Base-by-base conservation (phyloP, 2,329 filamentous ascomycete species). In the Paraconiothyrium brasiliense region DNA sequence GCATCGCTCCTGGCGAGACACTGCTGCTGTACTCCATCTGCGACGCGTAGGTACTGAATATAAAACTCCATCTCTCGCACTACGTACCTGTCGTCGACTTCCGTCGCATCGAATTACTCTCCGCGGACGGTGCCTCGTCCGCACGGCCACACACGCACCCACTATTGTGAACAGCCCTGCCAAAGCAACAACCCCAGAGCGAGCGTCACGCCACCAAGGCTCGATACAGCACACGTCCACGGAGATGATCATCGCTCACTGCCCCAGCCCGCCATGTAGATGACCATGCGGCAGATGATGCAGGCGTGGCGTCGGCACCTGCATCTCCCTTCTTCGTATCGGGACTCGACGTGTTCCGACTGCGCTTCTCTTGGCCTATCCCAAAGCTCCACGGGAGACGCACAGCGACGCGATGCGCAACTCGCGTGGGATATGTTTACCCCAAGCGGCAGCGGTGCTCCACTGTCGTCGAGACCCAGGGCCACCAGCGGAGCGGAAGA, bases 241-340 rank as follows among this genome's bases (percentile, higher is more conserved):
- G 35, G 51, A 27, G n/a, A 51, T 47, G 46, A 51, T 56, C 8
- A 60, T 54, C 52, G 35, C 37, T 27, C n/a, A 30, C 5, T 22
- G 34, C 10, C 41, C 49, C 43, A 44, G 24, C 47, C 50, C 13
- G 46, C 55, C 54, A 35, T 57, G 57, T 50, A 39, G 54, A 61
- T 47, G 52, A 57, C 20, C 20, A 35, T 39, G 43, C 52, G 35
- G 34, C 34, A 47, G 32, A 34, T 30, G 49, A 58, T 54, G 54
- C 48, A 61, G 59, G 27, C 37, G 59, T 61, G 59, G 54, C 59
- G 58, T 51, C 34, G 30, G 52, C 37, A 54, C 54, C 52, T 61
- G 47, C 57, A 48, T 49, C 34, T 16, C 37, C 48, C n/a, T 30
- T n/a, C 22, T 20, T 54, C 49, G 57, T 50, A 58, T 60, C 54